phyloP scores from a whole-genome alignment of 148 eudicot species.

The Silene uniflora region DNA sequence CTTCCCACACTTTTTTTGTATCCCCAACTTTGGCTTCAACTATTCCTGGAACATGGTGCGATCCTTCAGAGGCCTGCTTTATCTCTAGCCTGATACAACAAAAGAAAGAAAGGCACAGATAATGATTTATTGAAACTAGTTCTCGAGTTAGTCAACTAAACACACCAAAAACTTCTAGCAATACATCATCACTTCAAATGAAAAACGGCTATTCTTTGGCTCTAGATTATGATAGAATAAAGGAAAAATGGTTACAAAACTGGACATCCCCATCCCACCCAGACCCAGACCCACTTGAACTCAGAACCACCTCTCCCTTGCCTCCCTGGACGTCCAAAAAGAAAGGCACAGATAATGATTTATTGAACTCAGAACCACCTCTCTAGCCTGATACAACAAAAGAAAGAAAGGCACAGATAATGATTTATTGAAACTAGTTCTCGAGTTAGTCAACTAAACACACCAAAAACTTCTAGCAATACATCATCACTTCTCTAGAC shows the following conservation, averaged over 20 bases:
- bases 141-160: not conserved
- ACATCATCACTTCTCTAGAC: too few species aligned
- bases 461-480: not conserved
- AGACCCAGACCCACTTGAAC: too few species aligned
- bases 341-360: too few species aligned
- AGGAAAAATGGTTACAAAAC: too few species aligned
- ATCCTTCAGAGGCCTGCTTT: constrained; percentile 83
- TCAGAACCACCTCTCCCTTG: too few species aligned
- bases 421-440: not conserved
- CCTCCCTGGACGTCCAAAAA: too few species aligned
- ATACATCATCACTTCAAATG: too few species aligned
- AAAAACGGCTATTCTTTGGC: too few species aligned
- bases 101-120: not conserved
- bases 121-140: not conserved
- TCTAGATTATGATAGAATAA: too few species aligned
- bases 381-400: constrained; percentile 53
- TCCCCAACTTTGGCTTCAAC: constrained; percentile 80
- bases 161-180: not conserved
- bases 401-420: not conserved
- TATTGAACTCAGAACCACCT: too few species aligned
- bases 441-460: too few species aligned
- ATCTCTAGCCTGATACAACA: constrained; percentile 62
- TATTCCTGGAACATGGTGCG: constrained; percentile 81
- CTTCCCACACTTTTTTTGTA: constrained; percentile 76
- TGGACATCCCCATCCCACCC: too few species aligned